Percentiles rank a stretch among this genome's conserved stretches.
These are phyloP conservation scores for Salmacisia buchloeana DNA, from an alignment of 1,284 basidiomycete species.

Conservation along the genomic window DNA sequence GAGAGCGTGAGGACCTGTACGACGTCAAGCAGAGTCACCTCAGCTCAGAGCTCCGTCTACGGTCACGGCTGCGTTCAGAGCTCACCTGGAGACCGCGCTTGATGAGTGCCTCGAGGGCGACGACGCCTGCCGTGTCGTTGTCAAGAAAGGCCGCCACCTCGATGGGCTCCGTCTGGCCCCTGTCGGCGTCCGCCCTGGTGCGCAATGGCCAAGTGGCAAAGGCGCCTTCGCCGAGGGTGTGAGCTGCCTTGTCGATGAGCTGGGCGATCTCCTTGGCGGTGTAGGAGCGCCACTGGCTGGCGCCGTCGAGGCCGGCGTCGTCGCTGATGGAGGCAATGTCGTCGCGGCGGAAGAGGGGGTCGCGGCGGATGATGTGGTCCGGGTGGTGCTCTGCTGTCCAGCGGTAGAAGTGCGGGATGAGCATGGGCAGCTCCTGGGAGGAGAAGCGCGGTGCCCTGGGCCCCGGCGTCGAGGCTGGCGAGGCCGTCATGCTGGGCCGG, in stretches of 20 bases:
- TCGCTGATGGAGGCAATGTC: no score
- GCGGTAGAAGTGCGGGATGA: neutral
- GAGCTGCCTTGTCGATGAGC: neutral
- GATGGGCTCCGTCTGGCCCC: neutral
- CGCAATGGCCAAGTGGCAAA: neutral
- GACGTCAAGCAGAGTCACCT: neutral
- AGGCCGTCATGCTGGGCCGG: no score
- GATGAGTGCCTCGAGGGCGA: neutral
- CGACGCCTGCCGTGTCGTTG: neutral
- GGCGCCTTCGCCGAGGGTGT: neutral
- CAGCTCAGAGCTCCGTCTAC: neutral
- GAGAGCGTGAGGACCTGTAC: neutral
- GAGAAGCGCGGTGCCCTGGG: no score
- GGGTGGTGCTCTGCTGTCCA: neutral
- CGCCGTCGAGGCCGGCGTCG: neutral
- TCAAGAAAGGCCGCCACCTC: neutral
- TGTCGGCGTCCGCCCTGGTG: neutral
- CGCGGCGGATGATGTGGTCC: neutral
- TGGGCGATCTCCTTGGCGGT: neutral
- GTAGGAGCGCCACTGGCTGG: neutral
- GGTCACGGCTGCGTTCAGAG: neutral
- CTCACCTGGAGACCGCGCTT: neutral
- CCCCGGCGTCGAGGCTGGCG: no score
- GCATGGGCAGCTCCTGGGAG: neutral
- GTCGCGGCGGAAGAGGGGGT: neutral